phyloP scores from a whole-genome alignment of 2,329 filamentous ascomycete genomes.

The Talaromyces sp. region DNA sequence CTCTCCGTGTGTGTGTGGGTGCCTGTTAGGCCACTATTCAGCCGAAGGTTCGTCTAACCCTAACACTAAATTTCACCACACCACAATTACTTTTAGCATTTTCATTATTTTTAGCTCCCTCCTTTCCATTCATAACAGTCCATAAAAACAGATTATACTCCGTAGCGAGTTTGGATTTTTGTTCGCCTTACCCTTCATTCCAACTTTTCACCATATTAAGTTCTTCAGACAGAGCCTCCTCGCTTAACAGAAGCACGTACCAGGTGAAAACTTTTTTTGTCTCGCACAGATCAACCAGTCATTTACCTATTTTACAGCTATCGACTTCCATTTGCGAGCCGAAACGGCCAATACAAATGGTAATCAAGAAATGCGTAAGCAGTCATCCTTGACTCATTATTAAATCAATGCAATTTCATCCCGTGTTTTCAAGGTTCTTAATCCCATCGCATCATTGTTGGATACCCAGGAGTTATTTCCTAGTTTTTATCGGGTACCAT shows the following conservation, averaged over 20 bases:
- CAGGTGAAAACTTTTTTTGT: constrained; percentile 5
- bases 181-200: background rate
- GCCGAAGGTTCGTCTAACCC: constrained; percentile 1
- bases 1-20: background rate
- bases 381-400: background rate
- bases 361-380: background rate
- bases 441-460: background rate
- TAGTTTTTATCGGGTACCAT: background rate
- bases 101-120: background rate
- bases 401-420: background rate
- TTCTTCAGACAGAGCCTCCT: constrained; percentile 2
- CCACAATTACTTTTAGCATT: too few relatives aligned
- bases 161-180: too few relatives aligned
- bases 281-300: constrained; percentile 12
- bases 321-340: constrained; percentile 1
- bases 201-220: background rate
- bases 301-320: constrained; percentile 7
- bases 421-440: background rate
- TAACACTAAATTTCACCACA: background rate
- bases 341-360: background rate
- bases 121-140: background rate
- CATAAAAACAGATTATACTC: background rate
- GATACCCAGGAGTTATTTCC: background rate
- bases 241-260: constrained; percentile 12
- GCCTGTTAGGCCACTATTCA: background rate